These are phyloP conservation scores for Auriscalpium vulgare DNA, from an alignment of 768 basidiomycete genomes.

Conservation along the genomic window DNA sequence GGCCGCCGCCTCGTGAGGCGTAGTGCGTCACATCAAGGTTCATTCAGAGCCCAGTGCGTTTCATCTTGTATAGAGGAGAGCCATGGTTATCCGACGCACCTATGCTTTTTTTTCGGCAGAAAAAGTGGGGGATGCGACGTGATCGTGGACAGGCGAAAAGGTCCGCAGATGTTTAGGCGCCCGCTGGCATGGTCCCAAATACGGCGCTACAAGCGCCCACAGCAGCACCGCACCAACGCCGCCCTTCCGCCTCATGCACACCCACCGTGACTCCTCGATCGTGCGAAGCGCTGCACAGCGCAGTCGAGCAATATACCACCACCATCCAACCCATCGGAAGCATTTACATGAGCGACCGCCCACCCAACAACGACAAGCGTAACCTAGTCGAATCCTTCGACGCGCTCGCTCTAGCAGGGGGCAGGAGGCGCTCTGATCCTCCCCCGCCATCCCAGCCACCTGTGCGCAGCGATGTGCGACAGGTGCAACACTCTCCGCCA, in stretches of 20 bases:
- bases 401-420: constrained; percentile 23
- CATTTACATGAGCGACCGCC: not conserved
- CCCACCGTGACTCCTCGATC: not conserved
- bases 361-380: constrained; percentile 5
- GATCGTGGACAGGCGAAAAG: too few species aligned
- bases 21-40: constrained; percentile 43
- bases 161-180: not conserved
- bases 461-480: not conserved
- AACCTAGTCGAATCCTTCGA: constrained; percentile 28
- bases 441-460: not conserved
- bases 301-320: not conserved
- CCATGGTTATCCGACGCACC: not conserved
- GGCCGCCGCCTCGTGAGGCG: constrained; percentile 46
- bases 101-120: not conserved
- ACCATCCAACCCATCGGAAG: not conserved
- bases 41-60: constrained; percentile 59
- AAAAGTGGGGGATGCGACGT: not conserved
- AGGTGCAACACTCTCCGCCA: not conserved
- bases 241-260: not conserved
- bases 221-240: not conserved
- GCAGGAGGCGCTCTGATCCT: constrained; percentile 2
- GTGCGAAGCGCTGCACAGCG: not conserved
- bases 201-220: not conserved
- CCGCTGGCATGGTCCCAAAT: not conserved
- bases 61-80: constrained; percentile 28